These are phyloP conservation scores for Pseudogymnoascus sp. DNA, from an alignment of 2,329 filamentous ascomycete genomes.

Conservation along the genomic window DNA sequence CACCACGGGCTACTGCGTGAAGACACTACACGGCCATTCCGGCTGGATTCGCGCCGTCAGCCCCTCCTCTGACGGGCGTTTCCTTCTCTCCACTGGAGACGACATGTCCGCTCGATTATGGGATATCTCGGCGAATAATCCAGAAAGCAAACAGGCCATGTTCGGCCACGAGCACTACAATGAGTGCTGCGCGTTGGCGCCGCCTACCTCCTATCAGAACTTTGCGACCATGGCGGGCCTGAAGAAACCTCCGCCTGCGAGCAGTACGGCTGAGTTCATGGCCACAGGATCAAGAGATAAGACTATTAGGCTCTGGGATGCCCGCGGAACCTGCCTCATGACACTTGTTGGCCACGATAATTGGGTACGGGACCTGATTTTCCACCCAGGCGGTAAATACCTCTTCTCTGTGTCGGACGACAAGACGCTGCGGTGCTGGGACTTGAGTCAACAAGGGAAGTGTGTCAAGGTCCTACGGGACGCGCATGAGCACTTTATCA, in stretches of 20 bases:
- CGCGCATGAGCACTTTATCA: constrained; percentile 77
- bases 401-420: constrained; percentile 81
- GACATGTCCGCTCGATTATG: constrained; percentile 77
- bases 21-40: constrained; percentile 76
- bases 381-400: constrained; percentile 89
- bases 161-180: constrained; percentile 80
- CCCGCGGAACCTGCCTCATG: constrained; percentile 74
- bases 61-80: constrained; percentile 75
- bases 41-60: constrained; percentile 89
- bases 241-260: constrained; percentile 70
- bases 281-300: constrained; percentile 88
- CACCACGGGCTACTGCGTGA: constrained; percentile 84
- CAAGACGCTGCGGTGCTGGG: constrained; percentile 90
- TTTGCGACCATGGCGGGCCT: constrained; percentile 70
- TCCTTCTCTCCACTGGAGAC: constrained; percentile 72
- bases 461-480: constrained; percentile 76
- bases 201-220: constrained; percentile 68
- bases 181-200: constrained; percentile 81
- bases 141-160: constrained; percentile 59
- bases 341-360: constrained; percentile 86
- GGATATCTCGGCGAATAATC: constrained; percentile 69
- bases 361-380: constrained; percentile 80
- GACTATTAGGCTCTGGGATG: constrained; percentile 83
- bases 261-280: constrained; percentile 75
- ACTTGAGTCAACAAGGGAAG: constrained; percentile 80